Conservation (phyloP, 1,284 basidiomycete genomes). For the Rhodotorula sp. region DNA sequence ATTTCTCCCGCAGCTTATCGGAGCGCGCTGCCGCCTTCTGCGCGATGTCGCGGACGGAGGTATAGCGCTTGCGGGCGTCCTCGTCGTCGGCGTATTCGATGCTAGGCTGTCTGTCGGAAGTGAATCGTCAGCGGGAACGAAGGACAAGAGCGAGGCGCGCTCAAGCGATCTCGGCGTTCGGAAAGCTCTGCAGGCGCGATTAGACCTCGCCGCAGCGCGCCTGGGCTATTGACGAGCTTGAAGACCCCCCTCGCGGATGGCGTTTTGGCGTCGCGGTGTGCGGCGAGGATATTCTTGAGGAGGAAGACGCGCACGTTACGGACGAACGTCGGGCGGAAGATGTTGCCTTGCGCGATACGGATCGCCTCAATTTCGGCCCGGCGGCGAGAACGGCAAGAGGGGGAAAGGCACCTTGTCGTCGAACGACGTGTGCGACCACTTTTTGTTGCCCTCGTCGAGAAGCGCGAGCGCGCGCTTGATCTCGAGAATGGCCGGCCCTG, state of each 20-base stretch:
- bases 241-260: not conserved
- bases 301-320: not conserved
- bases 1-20: not conserved
- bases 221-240: not conserved
- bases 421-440: not conserved
- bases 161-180: too few species aligned
- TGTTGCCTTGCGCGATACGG: not conserved
- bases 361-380: not conserved
- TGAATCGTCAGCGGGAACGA: too few species aligned
- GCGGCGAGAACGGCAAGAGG: not conserved
- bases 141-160: too few species aligned
- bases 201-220: not conserved
- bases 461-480: not conserved
- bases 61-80: too few species aligned
- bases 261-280: not conserved
- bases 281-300: not conserved
- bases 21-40: not conserved
- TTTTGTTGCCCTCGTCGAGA: not conserved
- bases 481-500: not conserved
- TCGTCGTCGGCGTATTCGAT: too few species aligned
- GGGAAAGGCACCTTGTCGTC: not conserved
- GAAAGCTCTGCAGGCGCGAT: too few species aligned
- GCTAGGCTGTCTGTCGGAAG: too few species aligned
- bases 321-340: not conserved
- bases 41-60: too few species aligned